Base-by-base conservation (phyloP, 345 rosid genomes). In the Moringa oleifera region DNA sequence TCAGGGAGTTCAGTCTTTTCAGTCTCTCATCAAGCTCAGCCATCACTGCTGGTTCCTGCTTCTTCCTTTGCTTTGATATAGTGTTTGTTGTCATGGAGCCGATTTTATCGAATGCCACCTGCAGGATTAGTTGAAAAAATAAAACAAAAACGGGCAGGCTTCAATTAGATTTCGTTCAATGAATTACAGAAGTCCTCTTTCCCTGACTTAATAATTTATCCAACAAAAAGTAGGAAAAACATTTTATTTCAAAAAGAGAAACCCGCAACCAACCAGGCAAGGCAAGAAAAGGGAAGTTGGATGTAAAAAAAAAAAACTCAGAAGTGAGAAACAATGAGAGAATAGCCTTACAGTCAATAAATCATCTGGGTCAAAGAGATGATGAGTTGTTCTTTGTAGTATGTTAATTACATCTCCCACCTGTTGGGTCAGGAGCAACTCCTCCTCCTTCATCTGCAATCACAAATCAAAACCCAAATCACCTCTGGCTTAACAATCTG, bases 351-450 rank as follows among this genome's bases (percentile, higher is more conserved):
- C 98, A 45, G 89, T 87, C 73, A 95, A 70, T 62, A 95, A 57
- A 12, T 95, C 98, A n/a, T 95, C 99, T 0, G 99, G 99, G 68
- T 95, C 99, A 70, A 95, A 91, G 56, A 95, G 96, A 73, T 87
- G 88, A 72, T 85, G 99, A 10, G 96, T 84, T 18, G 97, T 89
- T 77, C 45, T 84, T 80, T 95, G 99, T 66, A 91, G 23, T 58
- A 95, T 79, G 77, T 81, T 83, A 52, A 95, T 95, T 55, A 89
- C 82, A 60, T 95, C 99, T 2, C 99, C 99, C 33, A 91, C 91
- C 59, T 95, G 99, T 68, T 91, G 98, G 18, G 94, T 79, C 70
- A 78, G 67, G 68, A 95, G 97, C 72, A 95, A 69, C 71, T 85
- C 87, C 25, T 89, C 85, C 72, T 95, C 99, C 74, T 84, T 95